phyloP scores from a whole-genome alignment of 2,329 filamentous ascomycete species.

The Colletotrichum kahawae region DNA sequence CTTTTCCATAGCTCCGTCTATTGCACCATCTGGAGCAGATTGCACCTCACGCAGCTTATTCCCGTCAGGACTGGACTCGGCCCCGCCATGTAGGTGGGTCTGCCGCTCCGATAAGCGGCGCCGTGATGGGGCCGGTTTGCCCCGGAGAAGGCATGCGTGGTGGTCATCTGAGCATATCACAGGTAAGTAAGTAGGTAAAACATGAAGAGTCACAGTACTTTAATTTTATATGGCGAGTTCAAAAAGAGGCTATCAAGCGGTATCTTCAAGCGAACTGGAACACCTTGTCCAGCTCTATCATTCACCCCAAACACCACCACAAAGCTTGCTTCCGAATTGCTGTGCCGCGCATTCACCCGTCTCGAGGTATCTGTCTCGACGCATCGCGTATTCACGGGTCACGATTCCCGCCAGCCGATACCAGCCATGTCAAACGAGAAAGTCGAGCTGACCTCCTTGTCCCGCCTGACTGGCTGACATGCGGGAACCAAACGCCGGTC shows the following conservation, averaged over 20 bases:
- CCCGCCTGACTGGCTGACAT: slow-evolving; percentile 9
- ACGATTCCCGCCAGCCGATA: background rate
- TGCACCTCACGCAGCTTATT: background rate
- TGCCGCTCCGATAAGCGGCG: background rate
- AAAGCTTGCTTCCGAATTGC: background rate
- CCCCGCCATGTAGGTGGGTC: background rate
- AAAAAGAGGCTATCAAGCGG: background rate
- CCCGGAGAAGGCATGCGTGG: background rate
- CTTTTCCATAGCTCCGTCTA: background rate
- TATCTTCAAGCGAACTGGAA: background rate
- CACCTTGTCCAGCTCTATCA: background rate
- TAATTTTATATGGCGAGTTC: background rate
- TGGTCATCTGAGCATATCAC: background rate
- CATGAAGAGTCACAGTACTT: background rate
- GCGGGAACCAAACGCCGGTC: slow-evolving; percentile 1
- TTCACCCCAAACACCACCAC: background rate
- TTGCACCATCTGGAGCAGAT: background rate
- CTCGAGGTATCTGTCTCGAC: background rate
- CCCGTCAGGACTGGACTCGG: background rate
- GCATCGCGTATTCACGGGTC: background rate
- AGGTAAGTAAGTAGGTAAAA: background rate
- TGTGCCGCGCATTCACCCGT: background rate
- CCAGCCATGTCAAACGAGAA: background rate
- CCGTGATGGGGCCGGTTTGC: slow-evolving; percentile 4
- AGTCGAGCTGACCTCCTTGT: background rate